Evolutionary conservation across 2,329 filamentous ascomycete genomes (phyloP).

Genomic region (Diplodia seriata): DNA sequence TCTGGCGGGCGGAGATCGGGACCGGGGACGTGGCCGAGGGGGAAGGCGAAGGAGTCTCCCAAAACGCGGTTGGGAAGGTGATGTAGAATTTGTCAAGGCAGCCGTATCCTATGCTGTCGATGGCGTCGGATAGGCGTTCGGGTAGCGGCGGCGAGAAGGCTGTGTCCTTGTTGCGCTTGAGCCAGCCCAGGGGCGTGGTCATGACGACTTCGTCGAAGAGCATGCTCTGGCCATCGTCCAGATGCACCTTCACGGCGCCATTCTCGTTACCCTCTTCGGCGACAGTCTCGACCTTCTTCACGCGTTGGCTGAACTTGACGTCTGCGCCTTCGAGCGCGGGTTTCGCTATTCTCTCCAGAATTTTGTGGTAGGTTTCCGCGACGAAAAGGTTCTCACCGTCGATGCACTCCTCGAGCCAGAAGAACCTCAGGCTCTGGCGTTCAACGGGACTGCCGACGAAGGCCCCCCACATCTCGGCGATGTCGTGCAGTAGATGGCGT

Average conservation of each 20-base stretch:
- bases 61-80: slow-evolving; percentile 78
- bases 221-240: slow-evolving; percentile 54
- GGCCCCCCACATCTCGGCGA: slow-evolving; percentile 72
- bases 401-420: slow-evolving; percentile 80
- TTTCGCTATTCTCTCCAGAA: slow-evolving; percentile 65
- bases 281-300: slow-evolving; percentile 51
- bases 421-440: slow-evolving; percentile 74
- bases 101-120: slow-evolving; percentile 71
- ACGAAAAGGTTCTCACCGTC: slow-evolving; percentile 73
- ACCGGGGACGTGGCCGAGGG: not conserved
- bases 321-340: slow-evolving; percentile 63
- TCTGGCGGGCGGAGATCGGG: slow-evolving; percentile 34
- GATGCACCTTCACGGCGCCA: slow-evolving; percentile 51
- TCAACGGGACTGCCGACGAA: slow-evolving; percentile 72
- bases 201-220: slow-evolving; percentile 73
- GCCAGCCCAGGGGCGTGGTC: slow-evolving; percentile 72
- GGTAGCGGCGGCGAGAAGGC: slow-evolving; percentile 66
- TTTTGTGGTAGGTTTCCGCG: slow-evolving; percentile 65
- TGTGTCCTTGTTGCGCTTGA: slow-evolving; percentile 63
- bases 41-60: slow-evolving; percentile 55
- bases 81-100: slow-evolving; percentile 70
- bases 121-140: slow-evolving; percentile 62
- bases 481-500: slow-evolving; percentile 59
- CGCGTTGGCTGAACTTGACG: slow-evolving; percentile 58
- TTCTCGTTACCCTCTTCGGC: slow-evolving; percentile 31